Percentiles rank a stretch among this genome's conserved stretches.
Conservation (phyloP, 2,329 filamentous ascomycete species). For the Diaporthe caulivora region DNA sequence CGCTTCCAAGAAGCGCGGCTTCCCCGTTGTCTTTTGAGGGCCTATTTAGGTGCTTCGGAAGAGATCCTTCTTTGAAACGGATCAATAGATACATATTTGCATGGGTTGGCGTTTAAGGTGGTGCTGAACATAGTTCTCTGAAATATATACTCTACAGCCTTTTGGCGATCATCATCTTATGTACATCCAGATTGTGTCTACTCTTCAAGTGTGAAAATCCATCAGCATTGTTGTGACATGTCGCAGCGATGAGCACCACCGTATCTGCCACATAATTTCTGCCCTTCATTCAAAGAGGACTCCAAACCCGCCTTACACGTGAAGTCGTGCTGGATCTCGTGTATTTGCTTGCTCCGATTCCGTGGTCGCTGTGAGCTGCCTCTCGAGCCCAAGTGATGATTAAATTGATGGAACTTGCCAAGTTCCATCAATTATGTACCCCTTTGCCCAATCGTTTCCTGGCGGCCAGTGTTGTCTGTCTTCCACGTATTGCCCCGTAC, state of each 20-base stretch:
- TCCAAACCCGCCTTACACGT: no score
- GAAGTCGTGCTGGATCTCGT: no score
- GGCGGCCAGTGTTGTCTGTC: neutral
- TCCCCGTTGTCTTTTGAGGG: slow-evolving; percentile 9
- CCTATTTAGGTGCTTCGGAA: neutral
- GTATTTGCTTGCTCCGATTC: neutral
- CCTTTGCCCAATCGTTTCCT: neutral
- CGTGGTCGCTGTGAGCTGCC: no score
- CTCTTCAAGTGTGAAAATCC: neutral
- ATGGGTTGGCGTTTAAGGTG: slow-evolving; percentile 20
- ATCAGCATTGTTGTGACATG: neutral
- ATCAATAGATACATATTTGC: neutral
- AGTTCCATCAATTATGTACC: no score
- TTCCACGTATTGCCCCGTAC: neutral
- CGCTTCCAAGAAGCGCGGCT: slow-evolving; percentile 25
- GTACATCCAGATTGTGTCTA: slow-evolving; percentile 1
- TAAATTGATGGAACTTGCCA: neutral
- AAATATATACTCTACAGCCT: slow-evolving; percentile 32
- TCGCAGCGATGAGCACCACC: no score
- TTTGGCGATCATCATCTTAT: neutral
- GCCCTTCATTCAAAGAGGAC: no score
- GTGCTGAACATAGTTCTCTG: slow-evolving; percentile 12
- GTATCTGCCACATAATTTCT: no score
- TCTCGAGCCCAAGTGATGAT: neutral
- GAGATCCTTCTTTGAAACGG: neutral